Evolutionary conservation across 2,329 filamentous ascomycete genomes (phyloP).

Genomic region (Sporothrix mexicana): DNA sequence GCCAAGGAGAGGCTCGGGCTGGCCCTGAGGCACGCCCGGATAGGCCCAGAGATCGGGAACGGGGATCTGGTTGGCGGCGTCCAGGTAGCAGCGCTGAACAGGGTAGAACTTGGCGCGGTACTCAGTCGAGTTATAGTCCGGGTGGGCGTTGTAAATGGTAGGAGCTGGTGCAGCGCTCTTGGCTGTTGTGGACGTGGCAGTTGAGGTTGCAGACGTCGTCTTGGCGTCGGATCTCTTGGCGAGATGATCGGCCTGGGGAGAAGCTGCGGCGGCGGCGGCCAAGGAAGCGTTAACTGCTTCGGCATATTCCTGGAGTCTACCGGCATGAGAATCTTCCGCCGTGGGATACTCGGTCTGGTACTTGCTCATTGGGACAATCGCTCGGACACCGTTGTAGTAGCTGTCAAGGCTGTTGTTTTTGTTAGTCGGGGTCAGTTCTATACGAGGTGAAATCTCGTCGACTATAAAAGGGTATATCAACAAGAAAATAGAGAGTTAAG

Average conservation of each 20-base stretch:
- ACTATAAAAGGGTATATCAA: not conserved
- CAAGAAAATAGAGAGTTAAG: not conserved
- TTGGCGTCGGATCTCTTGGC: slow-evolving; percentile 18
- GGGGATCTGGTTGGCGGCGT: slow-evolving; percentile 61
- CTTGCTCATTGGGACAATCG: slow-evolving; percentile 65
- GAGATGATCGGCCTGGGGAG: not conserved
- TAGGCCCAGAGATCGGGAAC: slow-evolving; percentile 71
- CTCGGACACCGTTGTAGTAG: slow-evolving; percentile 79
- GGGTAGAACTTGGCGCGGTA: slow-evolving; percentile 60
- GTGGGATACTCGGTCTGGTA: slow-evolving; percentile 78
- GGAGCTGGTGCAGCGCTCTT: slow-evolving; percentile 49
- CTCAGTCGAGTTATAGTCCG: slow-evolving; percentile 62
- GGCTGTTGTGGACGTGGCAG: not conserved
- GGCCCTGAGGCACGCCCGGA: slow-evolving; percentile 59
- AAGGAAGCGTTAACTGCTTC: slow-evolving; percentile 37
- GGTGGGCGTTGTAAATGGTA: slow-evolving; percentile 70
- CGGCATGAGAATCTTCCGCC: slow-evolving; percentile 38
- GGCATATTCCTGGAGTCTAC: slow-evolving; percentile 26
- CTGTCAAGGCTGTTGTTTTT: slow-evolving; percentile 67
- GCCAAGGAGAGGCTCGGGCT: slow-evolving; percentile 78
- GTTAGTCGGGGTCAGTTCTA: not conserved
- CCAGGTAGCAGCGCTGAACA: slow-evolving; percentile 68
- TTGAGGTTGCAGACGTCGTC: not conserved
- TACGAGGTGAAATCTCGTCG: not conserved
- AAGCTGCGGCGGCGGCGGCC: slow-evolving; percentile 39